Conservation (phyloP, 768 basidiomycete species). For the Candolleomyces aberdarensis region DNA sequence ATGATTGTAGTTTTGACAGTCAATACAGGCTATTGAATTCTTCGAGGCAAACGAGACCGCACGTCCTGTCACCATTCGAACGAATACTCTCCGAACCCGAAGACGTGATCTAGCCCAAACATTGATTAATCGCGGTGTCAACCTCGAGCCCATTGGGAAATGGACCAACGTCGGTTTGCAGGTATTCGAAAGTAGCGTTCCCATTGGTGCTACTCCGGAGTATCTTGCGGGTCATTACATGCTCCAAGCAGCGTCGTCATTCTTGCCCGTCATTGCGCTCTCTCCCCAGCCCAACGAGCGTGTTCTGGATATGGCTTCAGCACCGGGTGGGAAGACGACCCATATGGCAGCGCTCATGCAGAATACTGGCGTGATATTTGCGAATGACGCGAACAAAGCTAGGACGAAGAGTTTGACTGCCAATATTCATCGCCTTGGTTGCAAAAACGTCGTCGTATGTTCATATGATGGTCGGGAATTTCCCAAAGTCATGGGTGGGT, state of each 20-base stretch:
- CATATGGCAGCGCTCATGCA: conserved; percentile 96
- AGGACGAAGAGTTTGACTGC: conserved; percentile 96
- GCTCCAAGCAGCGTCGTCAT: conserved; percentile 98
- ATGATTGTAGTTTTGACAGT: conserved; percentile 6
- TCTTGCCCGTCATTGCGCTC: conserved; percentile 97
- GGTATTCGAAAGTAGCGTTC: conserved; percentile 94
- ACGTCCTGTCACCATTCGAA: conserved; percentile 95
- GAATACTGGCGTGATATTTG: conserved; percentile 97
- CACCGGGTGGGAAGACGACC: conserved; percentile 97
- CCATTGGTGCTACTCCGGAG: conserved; percentile 97
- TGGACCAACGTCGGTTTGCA: conserved; percentile 99
- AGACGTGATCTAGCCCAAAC: conserved; percentile 92
- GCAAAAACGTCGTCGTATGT: conserved; percentile 96
- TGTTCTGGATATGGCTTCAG: conserved; percentile 97
- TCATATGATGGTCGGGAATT: conserved; percentile 98
- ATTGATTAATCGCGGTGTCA: conserved; percentile 93
- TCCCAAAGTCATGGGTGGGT: conserved; percentile 98
- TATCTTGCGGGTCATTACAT: conserved; percentile 99
- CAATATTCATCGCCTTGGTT: conserved; percentile 94
- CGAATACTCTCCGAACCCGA: conserved; percentile 92
- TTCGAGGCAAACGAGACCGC: conserved; percentile 97
- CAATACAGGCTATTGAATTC: conserved; percentile 85
- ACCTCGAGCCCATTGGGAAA: conserved; percentile 96
- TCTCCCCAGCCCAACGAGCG: conserved; percentile 90
- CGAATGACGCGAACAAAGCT: conserved; percentile 93